Evolutionary conservation across 2,329 filamentous ascomycete species (phyloP).

Genomic region (Sclerotinia spermophila): DNA sequence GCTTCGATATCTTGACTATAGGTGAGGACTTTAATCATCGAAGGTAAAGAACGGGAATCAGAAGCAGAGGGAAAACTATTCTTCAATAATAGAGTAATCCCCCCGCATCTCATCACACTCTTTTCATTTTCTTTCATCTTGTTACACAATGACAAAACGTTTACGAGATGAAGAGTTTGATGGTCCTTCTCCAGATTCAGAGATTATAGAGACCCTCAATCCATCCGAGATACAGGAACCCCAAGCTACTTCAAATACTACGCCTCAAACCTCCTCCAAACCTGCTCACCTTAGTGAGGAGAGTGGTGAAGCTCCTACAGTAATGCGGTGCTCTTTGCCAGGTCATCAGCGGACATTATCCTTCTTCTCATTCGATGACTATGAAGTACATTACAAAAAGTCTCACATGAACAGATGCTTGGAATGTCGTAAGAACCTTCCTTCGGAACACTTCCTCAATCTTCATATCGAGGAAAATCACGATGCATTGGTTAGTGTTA

Average conservation of each 20-base stretch:
- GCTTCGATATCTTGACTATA: not conserved
- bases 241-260: conserved; percentile 29
- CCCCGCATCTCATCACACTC: conserved; percentile 33
- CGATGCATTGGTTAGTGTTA: conserved; percentile 71
- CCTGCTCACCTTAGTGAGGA: conserved; percentile 63
- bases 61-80: conserved; percentile 8
- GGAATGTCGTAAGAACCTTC: conserved; percentile 84
- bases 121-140: conserved; percentile 18
- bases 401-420: conserved; percentile 79
- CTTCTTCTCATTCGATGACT: conserved; percentile 74
- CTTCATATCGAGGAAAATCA: conserved; percentile 91
- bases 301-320: conserved; percentile 34
- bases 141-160: conserved; percentile 55
- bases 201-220: conserved; percentile 22
- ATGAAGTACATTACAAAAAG: conserved; percentile 81
- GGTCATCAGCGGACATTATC: conserved; percentile 68
- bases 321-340: conserved; percentile 77
- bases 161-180: conserved; percentile 49
- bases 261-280: conserved; percentile 45
- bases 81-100: conserved; percentile 35
- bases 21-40: not conserved
- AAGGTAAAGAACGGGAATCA: not conserved
- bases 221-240: conserved; percentile 27
- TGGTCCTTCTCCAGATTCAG: conserved; percentile 40
- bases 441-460: conserved; percentile 72